Percentiles rank a stretch among this genome's conserved stretches.
phyloP scores from a whole-genome alignment of 164 flowering plant genomes.

The Magnolia kwangsiensis region DNA sequence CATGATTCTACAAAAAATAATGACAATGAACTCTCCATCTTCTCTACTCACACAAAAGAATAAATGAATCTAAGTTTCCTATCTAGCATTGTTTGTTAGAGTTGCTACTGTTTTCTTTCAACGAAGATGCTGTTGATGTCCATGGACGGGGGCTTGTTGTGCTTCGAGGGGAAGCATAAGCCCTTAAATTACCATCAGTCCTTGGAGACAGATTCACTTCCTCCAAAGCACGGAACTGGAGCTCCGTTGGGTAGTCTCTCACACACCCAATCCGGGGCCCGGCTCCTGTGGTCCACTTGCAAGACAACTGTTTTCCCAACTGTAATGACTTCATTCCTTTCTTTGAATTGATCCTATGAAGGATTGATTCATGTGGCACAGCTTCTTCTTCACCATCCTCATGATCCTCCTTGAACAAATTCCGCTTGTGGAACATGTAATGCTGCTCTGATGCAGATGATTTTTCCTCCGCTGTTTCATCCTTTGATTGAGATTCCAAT shows the following conservation, averaged over 20 bases:
- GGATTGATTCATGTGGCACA: constrained; percentile 47
- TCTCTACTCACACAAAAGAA: constrained; percentile 6
- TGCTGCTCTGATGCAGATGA: constrained; percentile 20
- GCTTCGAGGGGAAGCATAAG: constrained; percentile 23
- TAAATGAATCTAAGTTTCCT: constrained; percentile 2
- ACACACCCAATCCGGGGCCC: constrained; percentile 85
- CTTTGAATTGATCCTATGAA: constrained; percentile 60
- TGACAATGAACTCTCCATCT: not conserved
- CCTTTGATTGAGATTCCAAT: constrained; percentile 20
- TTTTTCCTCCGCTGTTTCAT: constrained; percentile 40
- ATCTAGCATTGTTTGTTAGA: constrained; percentile 2
- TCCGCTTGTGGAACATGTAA: constrained; percentile 15
- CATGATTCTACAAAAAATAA: constrained; percentile 10
- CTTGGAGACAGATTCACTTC: constrained; percentile 73
- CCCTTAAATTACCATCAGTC: constrained; percentile 25
- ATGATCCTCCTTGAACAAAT: constrained; percentile 22
- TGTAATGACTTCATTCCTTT: constrained; percentile 56
- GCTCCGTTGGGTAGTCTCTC: constrained; percentile 69
- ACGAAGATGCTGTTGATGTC: constrained; percentile 9
- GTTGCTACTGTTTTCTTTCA: constrained; percentile 17
- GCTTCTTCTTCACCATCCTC: constrained; percentile 25
- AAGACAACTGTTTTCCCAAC: constrained; percentile 65
- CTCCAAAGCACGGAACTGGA: constrained; percentile 63
- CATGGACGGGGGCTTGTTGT: constrained; percentile 17
- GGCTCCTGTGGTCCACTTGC: constrained; percentile 83